Evolutionary conservation across 371 early-diverging fungal species (phyloP).

Genomic region (Dichotomocladium elegans): DNA sequence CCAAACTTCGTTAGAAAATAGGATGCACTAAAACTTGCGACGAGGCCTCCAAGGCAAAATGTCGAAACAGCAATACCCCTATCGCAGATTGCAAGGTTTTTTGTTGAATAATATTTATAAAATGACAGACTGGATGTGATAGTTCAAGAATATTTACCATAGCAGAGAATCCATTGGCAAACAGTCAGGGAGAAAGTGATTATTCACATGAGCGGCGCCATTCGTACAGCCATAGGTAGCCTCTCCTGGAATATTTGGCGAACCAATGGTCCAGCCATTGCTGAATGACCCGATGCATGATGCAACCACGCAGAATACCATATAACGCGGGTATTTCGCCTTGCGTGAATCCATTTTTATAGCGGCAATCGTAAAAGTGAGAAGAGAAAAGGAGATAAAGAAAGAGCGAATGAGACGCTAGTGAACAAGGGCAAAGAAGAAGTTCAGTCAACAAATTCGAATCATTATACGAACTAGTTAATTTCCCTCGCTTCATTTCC

Average conservation of each 20-base stretch:
- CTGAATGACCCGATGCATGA: conserved; percentile 25
- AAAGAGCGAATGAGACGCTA: not conserved
- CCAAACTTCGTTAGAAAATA: conserved; percentile 55
- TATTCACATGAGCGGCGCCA: conserved; percentile 2
- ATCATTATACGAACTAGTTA: not conserved
- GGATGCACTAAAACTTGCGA: conserved; percentile 66
- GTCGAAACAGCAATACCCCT: conserved; percentile 65
- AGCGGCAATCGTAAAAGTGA: no score
- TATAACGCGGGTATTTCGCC: conserved; percentile 19
- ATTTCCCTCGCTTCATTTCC: conserved; percentile 4
- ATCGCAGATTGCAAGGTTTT: no score
- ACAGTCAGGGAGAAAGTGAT: conserved; percentile 8
- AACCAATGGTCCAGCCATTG: conserved; percentile 34
- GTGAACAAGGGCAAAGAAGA: not conserved
- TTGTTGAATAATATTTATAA: no score
- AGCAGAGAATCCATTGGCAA: conserved; percentile 7
- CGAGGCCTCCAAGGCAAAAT: conserved; percentile 70
- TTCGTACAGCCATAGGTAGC: conserved; percentile 4
- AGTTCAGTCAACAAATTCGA: not conserved
- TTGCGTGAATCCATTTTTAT: conserved; percentile 26
- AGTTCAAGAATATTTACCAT: not conserved
- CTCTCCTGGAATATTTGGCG: conserved; percentile 29
- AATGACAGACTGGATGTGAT: not conserved
- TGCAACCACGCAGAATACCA: conserved; percentile 23
- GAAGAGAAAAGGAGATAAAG: not conserved